Base-by-base conservation (phyloP, 2,329 filamentous ascomycete species). In the Microdochium paspali region DNA sequence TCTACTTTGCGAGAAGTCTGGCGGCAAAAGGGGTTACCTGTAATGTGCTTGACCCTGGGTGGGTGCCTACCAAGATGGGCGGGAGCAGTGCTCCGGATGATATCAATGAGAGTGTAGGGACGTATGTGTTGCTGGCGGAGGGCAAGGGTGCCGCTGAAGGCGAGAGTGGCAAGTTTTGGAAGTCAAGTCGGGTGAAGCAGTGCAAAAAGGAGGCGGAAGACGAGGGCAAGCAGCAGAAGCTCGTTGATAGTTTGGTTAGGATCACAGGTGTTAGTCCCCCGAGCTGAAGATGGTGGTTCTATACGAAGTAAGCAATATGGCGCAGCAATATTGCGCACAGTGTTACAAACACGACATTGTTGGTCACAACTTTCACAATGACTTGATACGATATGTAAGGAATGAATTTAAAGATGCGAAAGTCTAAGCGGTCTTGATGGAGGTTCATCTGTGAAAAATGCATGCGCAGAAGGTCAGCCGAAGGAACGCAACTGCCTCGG, bases 41-140 rank as follows among this genome's bases (percentile, higher is more conserved):
- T 28, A 73, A 72, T 40, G 64, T 68, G 1, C 61, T 75, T 44
- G 69, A 76, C 55, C 75, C 76, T 0, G 75, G 75, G 1, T 79
- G 74, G 75, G 70, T 77, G 31, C 60, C 71, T 10, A 77, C 74
- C 0, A 77, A 77, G 58, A 75, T 77, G 70, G 74, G 74, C 9
- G 77, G 70, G 2, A 51, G 49, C 10, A 59, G 61, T 24, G 77
- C 77, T 1, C 60, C 73, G 0, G 75, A 69, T 0, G 67, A 67
- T 18, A 59, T 73, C n/a, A 64, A 73, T 28, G 66, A 66, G 26
- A 70, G 69, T 2, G 66, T 74, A 0, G 66, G 69, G 40, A 70
- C 70, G 1, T 73, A 76, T 55, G 67, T 58, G 2, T 68, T 70
- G 57, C 66, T 74, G 50, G 71, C 71, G 2, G 65, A 69, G 48